Evolutionary conservation across 441 rosid genomes (phyloP), one percentile per base, ranked within the genome.

Genomic region (Cnidoscolus chayamansa): DNA sequence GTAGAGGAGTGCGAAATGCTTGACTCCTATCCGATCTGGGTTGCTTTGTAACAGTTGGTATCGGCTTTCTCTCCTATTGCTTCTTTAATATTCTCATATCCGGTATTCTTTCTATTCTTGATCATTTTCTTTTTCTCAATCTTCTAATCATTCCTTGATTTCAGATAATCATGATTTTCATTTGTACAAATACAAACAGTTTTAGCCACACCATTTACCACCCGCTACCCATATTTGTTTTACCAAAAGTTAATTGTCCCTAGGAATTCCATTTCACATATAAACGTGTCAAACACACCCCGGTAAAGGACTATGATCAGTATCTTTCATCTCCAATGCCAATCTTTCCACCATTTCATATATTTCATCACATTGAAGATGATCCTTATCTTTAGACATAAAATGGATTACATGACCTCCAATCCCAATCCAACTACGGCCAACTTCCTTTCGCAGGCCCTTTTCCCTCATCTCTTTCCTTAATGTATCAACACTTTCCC

Each of bases 381-480:
- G 96, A 58, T 84, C 83, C 76, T 77, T 83, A 77, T 89, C 91
- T 81, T 75, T 93, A 40, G 93, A 88, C 74, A 78, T 78, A 80
- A 93, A 93, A 65, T 64, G 68, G 68, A 83, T 84, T 40, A 84
- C 78, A 76, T 59, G 57, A 75, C 94, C 97, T 57, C 80, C 89
- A 67, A 83, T 77, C 35, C 86, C 78, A 66, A 93, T 88, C 85
- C 89, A 91, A 80, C 97, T 91, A 75, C 84, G 75, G 66, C 97
- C 97, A 77, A 84, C 84, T 73, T 88, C 88, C 84, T 93, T 91
- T 71, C 62, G 82, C 78, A 87, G 76, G 69, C 96, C 96, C 77
- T 79, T 87, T 72, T 80, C 90, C 72, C 84, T 86, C 94, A 89
- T 88, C 71, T 74, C 86, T 77, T 82, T 92, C 77, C 98, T 89